Percentiles rank a stretch among this genome's conserved stretches.
phyloP scores from a whole-genome alignment of 2,329 filamentous ascomycete species.

The Calycina herbarum region DNA sequence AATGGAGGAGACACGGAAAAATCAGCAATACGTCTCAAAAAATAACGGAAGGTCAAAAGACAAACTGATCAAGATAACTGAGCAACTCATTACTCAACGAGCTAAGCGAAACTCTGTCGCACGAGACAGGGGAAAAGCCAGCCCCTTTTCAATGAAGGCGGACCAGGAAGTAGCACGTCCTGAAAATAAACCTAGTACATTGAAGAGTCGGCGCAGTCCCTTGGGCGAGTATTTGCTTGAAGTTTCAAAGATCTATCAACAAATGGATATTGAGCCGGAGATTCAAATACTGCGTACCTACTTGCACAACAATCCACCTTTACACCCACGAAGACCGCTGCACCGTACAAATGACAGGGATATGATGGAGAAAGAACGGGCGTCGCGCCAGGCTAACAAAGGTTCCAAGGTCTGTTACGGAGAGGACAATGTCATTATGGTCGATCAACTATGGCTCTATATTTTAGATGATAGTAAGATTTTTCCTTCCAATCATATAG shows the following conservation, averaged over 20 bases:
- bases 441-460: constrained; percentile 46
- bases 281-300: constrained; percentile 1
- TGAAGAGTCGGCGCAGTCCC: neutral
- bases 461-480: constrained; percentile 37
- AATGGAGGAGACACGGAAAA: neutral
- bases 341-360: constrained; percentile 13
- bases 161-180: no score
- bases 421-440: constrained; percentile 38
- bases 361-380: neutral
- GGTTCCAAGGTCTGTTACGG: neutral
- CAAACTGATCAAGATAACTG: neutral
- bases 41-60: no score
- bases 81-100: neutral
- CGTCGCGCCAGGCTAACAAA: constrained; percentile 10
- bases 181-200: no score
- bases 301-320: constrained; percentile 6
- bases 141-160: no score
- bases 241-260: constrained; percentile 8
- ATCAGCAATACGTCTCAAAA: neutral
- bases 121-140: no score
- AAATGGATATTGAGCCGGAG: constrained; percentile 3
- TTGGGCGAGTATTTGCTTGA: constrained; percentile 7
- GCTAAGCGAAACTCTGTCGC: no score
- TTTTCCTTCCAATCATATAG: no score
- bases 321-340: constrained; percentile 18